Evolutionary conservation across 345 rosid genomes (phyloP).

Genomic region (Chamaenerion angustifolium): DNA sequence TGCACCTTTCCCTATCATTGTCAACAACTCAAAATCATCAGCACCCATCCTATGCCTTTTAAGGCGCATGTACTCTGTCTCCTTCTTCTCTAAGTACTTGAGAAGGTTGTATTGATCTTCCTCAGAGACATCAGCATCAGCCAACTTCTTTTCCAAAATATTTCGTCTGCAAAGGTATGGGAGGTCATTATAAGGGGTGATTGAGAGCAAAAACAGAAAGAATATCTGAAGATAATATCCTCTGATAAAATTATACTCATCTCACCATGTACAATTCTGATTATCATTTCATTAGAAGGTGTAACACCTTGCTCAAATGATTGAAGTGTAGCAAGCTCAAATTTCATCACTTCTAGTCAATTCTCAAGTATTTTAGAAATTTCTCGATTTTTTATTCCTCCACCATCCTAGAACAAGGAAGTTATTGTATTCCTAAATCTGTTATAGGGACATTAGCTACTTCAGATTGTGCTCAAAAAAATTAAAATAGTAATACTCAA

Average conservation of each 20-base stretch:
- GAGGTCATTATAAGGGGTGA: background rate
- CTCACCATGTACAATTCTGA: background rate
- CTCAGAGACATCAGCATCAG: conserved; percentile 92
- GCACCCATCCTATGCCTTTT: conserved; percentile 91
- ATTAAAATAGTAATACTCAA: background rate
- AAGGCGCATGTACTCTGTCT: conserved; percentile 95
- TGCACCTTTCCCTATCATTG: conserved; percentile 20
- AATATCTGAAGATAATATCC: background rate
- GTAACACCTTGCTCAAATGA: background rate
- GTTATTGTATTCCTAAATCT: background rate
- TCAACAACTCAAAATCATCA: conserved; percentile 59
- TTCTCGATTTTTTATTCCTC: too few relatives aligned
- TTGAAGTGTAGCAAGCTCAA: background rate
- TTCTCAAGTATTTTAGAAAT: background rate
- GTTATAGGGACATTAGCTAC: background rate
- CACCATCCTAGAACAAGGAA: background rate
- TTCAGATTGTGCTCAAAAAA: background rate
- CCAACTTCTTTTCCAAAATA: conserved; percentile 71
- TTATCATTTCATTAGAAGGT: background rate
- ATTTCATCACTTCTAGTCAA: background rate
- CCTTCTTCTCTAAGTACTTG: conserved; percentile 85
- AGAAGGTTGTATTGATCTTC: conserved; percentile 89
- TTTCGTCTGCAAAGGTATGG: conserved; percentile 28
- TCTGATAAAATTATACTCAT: background rate
- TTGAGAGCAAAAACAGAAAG: background rate